Percentiles rank a stretch among this genome's conserved stretches.
Evolutionary conservation across 139 green algal genomes (phyloP).

Genomic region (Closterium sp.): DNA sequence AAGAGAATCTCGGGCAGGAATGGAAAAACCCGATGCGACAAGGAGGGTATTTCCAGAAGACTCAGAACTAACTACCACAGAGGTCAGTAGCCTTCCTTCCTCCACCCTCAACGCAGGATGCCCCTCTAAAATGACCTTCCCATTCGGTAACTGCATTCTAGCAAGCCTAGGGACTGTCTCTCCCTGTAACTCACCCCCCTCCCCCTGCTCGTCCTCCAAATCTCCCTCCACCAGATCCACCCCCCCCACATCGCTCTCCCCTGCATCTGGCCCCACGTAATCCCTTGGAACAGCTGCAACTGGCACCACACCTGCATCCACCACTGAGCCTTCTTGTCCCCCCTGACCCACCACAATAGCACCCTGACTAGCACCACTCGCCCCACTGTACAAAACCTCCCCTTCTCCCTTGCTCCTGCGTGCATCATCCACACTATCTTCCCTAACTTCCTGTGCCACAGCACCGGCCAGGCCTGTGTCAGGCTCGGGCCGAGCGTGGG

Average conservation of each 20-base stretch:
- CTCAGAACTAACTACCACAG: conserved; percentile 37
- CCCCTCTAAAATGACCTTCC: conserved; percentile 10
- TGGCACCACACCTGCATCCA: neutral
- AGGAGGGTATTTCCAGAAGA: neutral
- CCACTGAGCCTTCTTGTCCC: neutral
- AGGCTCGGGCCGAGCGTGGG: neutral
- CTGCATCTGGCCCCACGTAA: neutral
- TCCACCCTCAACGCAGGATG: conserved; percentile 44
- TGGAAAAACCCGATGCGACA: neutral
- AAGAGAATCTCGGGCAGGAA: neutral
- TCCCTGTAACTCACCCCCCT: neutral
- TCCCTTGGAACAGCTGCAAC: neutral
- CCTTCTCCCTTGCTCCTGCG: too few species aligned
- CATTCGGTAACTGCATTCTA: conserved; percentile 1
- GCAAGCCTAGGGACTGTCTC: neutral
- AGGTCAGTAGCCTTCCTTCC: conserved; percentile 33
- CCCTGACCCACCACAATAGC: too few species aligned
- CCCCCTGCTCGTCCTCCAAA: neutral
- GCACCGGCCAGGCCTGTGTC: neutral
- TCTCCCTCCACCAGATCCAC: neutral
- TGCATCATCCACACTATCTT: too few species aligned
- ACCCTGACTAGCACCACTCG: too few species aligned
- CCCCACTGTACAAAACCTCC: too few species aligned
- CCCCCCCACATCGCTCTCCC: neutral
- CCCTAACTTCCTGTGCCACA: too few species aligned